A percentile compares a stretch with the other conserved stretches of the same genome.
These are phyloP conservation scores for Atalantia buxifolia DNA, from an alignment of 345 rosid species.

Conservation along the genomic window DNA sequence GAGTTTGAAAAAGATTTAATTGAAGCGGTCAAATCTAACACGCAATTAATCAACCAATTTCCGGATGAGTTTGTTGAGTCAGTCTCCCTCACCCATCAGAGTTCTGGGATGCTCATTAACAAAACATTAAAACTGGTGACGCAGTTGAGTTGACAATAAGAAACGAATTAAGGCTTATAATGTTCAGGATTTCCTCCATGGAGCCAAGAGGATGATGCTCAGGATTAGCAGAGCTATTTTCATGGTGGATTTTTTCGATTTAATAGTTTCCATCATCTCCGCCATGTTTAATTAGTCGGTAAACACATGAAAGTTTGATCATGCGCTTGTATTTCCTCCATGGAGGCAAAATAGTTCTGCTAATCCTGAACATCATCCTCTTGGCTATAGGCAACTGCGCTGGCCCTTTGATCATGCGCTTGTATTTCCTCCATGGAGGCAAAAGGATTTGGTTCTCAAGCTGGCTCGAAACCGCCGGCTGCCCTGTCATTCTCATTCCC, in stretches of 20 bases:
- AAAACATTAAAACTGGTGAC: slow-evolving; percentile 17
- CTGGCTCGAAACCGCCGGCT: slow-evolving; percentile 67
- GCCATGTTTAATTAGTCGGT: not conserved
- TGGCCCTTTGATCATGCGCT: slow-evolving; percentile 65
- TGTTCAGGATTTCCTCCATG: slow-evolving; percentile 63
- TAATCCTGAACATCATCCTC: slow-evolving; percentile 48
- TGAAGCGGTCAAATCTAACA: too few species aligned
- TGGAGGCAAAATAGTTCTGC: slow-evolving; percentile 39
- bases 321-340: too few species aligned
- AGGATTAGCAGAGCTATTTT: slow-evolving; percentile 42
- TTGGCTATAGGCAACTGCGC: slow-evolving; percentile 51
- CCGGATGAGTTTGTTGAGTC: too few species aligned
- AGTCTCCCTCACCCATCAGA: too few species aligned
- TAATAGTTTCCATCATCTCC: slow-evolving; percentile 3
- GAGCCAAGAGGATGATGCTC: slow-evolving; percentile 47
- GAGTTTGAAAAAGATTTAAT: too few species aligned
- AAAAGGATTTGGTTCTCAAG: slow-evolving; percentile 66
- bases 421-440: slow-evolving; percentile 79
- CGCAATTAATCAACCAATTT: too few species aligned
- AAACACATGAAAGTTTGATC: too few species aligned
- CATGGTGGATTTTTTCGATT: not conserved
- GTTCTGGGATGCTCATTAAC: too few species aligned
- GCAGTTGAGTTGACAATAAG: too few species aligned
- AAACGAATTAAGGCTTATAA: too few species aligned
- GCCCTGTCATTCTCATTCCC: slow-evolving; percentile 52